A percentile compares a stretch with the other conserved stretches of the same genome.
Conservation (phyloP, 1,284 basidiomycete species). For the Leccinum huronense region DNA sequence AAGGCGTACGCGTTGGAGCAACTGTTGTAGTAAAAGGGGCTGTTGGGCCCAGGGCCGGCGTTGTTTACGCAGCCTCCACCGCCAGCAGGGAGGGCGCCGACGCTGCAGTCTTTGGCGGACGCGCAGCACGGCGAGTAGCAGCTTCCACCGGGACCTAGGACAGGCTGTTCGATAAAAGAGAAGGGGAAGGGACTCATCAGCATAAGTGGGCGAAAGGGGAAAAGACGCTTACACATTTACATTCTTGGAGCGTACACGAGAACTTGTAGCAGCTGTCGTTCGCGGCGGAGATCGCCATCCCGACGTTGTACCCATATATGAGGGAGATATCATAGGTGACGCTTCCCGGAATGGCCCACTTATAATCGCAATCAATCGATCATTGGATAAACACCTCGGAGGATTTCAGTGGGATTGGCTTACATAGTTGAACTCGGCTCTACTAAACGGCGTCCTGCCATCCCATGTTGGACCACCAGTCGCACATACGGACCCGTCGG, state of each 20-base stretch:
- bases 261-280: conserved; percentile 1
- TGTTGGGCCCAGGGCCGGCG: conserved; percentile 24
- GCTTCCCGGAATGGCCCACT: conserved; percentile 25
- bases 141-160: conserved; percentile 21
- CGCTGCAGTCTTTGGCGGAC: conserved; percentile 16
- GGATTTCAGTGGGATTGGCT: neutral
- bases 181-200: neutral
- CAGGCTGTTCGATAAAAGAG: conserved; percentile 17
- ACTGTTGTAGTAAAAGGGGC: conserved; percentile 24
- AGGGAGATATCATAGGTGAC: conserved; percentile 1
- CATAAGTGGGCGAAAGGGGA: neutral
- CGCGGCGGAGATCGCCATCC: neutral
- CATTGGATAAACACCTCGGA: neutral
- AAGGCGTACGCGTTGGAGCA: conserved; percentile 23
- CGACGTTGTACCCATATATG: neutral
- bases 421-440: conserved; percentile 27
- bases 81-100: conserved; percentile 22
- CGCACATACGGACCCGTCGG: conserved; percentile 18
- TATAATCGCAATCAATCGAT: neutral
- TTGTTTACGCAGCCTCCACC: conserved; percentile 28
- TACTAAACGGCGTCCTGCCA: conserved; percentile 25
- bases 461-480: conserved; percentile 30
- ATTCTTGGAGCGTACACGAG: conserved; percentile 24
- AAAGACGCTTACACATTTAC: conserved; percentile 6
- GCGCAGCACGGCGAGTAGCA: conserved; percentile 30